A percentile compares a stretch with the other conserved stretches of the same genome.
phyloP scores from a whole-genome alignment of 306 rosid genomes.

The Boehmeria nivea region DNA sequence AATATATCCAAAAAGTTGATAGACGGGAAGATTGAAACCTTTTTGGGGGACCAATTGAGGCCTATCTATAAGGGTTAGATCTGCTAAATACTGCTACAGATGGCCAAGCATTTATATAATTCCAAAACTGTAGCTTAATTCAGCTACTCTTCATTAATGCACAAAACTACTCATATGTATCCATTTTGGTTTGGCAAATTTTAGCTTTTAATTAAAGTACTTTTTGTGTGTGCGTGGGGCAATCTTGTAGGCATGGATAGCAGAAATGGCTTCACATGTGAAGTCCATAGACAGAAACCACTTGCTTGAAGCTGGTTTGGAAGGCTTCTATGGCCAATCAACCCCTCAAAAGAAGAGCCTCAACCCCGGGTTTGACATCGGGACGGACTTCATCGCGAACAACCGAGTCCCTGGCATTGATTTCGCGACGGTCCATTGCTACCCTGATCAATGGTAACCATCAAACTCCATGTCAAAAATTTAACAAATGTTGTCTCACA shows the following conservation, averaged over 20 bases:
- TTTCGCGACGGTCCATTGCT: constrained; percentile 81
- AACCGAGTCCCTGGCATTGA: constrained; percentile 58
- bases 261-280: constrained; percentile 80
- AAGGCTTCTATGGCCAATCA: constrained; percentile 83
- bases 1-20: too few species aligned
- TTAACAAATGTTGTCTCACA: too few species aligned
- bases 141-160: background rate
- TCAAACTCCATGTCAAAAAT: background rate
- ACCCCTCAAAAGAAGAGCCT: constrained; percentile 62
- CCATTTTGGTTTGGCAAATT: too few species aligned
- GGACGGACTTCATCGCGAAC: constrained; percentile 82
- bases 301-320: constrained; percentile 80
- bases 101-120: background rate
- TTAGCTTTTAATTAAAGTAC: background rate
- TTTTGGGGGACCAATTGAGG: too few species aligned
- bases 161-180: background rate
- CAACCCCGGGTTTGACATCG: constrained; percentile 59
- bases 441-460: constrained; percentile 87
- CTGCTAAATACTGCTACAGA: background rate
- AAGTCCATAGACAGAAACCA: constrained; percentile 86
- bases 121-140: background rate
- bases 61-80: background rate
- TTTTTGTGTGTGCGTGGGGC: constrained; percentile 1
- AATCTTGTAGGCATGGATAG: constrained; percentile 70
- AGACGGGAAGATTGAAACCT: too few species aligned